Percentiles rank a stretch among this genome's conserved stretches.
These are phyloP conservation scores for Aspergillus ellipticus DNA, from an alignment of 495 filamentous ascomycete species.

Conservation along the genomic window DNA sequence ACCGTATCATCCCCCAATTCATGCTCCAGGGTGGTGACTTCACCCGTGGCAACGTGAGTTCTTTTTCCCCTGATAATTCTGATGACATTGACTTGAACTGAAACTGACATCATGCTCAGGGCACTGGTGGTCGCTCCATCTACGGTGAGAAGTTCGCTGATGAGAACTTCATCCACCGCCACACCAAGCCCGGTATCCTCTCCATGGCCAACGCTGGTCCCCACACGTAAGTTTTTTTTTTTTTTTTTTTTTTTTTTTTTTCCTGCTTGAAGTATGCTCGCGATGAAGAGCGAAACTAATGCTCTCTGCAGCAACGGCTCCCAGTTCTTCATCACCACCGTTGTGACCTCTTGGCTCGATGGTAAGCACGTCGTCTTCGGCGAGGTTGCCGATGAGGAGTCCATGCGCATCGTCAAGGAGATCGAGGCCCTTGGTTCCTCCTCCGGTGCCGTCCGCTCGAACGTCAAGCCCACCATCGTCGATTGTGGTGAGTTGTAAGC, in stretches of 20 bases:
- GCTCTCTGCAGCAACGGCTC: conserved; percentile 72
- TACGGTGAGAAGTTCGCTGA: conserved; percentile 97
- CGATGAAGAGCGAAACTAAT: background rate
- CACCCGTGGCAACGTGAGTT: conserved; percentile 80
- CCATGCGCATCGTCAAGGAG: conserved; percentile 61
- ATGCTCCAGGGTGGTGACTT: conserved; percentile 99
- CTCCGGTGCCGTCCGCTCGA: conserved; percentile 58
- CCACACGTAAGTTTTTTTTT: conserved; percentile 56
- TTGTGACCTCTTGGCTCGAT: conserved; percentile 86
- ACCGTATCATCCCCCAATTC: conserved; percentile 96
- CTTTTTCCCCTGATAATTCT: background rate
- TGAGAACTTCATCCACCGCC: conserved; percentile 87
- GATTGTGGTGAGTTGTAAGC: conserved; percentile 54
- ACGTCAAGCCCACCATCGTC: conserved; percentile 65
- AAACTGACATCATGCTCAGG: conserved; percentile 29
- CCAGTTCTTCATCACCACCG: conserved; percentile 98
- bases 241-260: conserved; percentile 14
- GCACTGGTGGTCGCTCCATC: conserved; percentile 94
- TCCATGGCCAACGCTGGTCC: conserved; percentile 98
- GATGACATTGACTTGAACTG: too few relatives aligned
- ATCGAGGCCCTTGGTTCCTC: conserved; percentile 68
- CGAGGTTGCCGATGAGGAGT: conserved; percentile 70
- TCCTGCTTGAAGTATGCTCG: too few relatives aligned
- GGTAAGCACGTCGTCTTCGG: conserved; percentile 98
- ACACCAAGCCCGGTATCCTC: conserved; percentile 81